Conservation (phyloP, 345 rosid genomes). For the Trapa bicornis region DNA sequence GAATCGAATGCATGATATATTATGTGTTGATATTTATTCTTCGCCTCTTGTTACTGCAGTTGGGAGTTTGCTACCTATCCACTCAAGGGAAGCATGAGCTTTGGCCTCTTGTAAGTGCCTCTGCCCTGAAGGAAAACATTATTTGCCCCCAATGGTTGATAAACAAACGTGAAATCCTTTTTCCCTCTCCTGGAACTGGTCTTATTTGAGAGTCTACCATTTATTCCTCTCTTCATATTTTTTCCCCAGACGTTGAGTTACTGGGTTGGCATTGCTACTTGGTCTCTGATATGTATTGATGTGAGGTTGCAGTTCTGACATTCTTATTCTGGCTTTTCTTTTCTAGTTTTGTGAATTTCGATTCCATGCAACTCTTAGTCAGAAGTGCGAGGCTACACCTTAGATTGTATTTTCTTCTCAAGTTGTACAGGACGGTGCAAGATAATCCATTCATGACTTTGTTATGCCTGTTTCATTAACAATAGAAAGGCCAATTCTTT, state of each 20-base stretch:
- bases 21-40: not conserved
- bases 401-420: slow-evolving; percentile 28
- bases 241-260: slow-evolving; percentile 20
- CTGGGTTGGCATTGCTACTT: slow-evolving; percentile 4
- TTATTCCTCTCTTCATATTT: slow-evolving; percentile 10
- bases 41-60: slow-evolving; percentile 21
- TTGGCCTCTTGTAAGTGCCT: slow-evolving; percentile 12
- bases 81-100: slow-evolving; percentile 66
- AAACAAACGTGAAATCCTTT: slow-evolving; percentile 10
- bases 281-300: not conserved
- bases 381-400: slow-evolving; percentile 18
- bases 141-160: slow-evolving; percentile 14
- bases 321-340: not conserved
- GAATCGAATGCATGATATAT: no score
- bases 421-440: slow-evolving; percentile 45
- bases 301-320: slow-evolving; percentile 35
- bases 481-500: slow-evolving; percentile 19
- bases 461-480: slow-evolving; percentile 13
- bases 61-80: slow-evolving; percentile 17
- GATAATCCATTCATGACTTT: slow-evolving; percentile 17
- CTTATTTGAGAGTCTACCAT: slow-evolving; percentile 6
- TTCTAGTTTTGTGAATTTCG: slow-evolving; percentile 12
- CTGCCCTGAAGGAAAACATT: slow-evolving; percentile 30
- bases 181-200: slow-evolving; percentile 8
- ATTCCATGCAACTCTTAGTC: slow-evolving; percentile 12